Percentiles rank a stretch among this genome's conserved stretches.
These are phyloP conservation scores for Lactarius akahatsu DNA, from an alignment of 768 basidiomycete species.

Conservation along the genomic window DNA sequence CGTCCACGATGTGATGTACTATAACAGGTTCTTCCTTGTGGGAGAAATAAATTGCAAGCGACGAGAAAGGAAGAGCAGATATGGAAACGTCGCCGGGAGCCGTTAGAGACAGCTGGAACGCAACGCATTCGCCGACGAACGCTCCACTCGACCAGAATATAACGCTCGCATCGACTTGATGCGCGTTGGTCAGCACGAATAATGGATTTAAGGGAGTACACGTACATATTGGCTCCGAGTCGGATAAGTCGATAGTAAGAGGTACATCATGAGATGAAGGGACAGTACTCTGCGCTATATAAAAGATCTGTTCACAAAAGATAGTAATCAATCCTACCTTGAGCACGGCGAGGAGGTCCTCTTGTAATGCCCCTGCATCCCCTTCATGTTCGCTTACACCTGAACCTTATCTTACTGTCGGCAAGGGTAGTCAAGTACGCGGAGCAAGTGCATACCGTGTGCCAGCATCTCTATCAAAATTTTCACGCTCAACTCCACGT, in stretches of 20 bases:
- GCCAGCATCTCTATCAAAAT: constrained; percentile 83
- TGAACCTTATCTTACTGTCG: constrained; percentile 25
- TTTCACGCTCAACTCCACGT: constrained; percentile 71
- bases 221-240: constrained; percentile 64
- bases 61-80: constrained; percentile 58
- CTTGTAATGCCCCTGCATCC: constrained; percentile 53
- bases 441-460: constrained; percentile 52
- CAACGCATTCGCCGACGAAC: constrained; percentile 55
- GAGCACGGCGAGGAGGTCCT: constrained; percentile 71
- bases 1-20: constrained; percentile 44
- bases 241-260: constrained; percentile 60
- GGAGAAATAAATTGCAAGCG: constrained; percentile 60
- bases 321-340: constrained; percentile 46
- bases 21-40: constrained; percentile 48
- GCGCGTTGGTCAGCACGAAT: constrained; percentile 1
- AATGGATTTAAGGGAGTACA: constrained; percentile 23
- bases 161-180: constrained; percentile 58
- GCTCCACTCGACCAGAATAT: constrained; percentile 72
- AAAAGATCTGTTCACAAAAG: not conserved
- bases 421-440: not conserved
- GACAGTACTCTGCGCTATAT: constrained; percentile 59
- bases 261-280: constrained; percentile 57
- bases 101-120: constrained; percentile 73
- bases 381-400: constrained; percentile 42
- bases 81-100: constrained; percentile 52